Conservation (phyloP, 495 filamentous ascomycete species). For the Articulospora tetracladia region DNA sequence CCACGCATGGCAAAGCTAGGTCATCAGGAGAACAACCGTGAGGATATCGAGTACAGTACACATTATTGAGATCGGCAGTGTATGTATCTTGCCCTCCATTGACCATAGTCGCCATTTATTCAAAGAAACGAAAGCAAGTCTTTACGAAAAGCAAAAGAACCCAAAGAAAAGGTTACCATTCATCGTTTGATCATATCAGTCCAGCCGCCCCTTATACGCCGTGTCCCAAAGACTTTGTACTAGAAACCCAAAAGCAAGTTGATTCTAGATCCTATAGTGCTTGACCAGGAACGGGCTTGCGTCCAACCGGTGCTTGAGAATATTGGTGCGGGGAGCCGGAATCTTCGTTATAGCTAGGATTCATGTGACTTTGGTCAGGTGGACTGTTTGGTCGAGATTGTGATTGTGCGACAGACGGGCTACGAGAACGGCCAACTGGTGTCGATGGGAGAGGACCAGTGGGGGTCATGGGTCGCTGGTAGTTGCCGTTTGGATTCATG, state of each 20-base stretch:
- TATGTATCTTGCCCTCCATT: neutral
- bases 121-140: neutral
- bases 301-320: constrained; percentile 32
- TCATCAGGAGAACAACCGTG: neutral
- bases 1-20: too few relatives aligned
- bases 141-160: constrained; percentile 4
- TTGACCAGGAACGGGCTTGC: constrained; percentile 46
- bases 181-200: constrained; percentile 30
- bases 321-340: constrained; percentile 27
- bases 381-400: constrained; percentile 44
- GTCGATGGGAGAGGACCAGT: constrained; percentile 36
- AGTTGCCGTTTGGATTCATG: constrained; percentile 30
- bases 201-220: constrained; percentile 24
- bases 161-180: constrained; percentile 26
- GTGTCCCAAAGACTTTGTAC: constrained; percentile 10
- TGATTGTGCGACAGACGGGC: constrained; percentile 41
- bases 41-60: neutral
- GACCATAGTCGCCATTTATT: neutral
- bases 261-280: constrained; percentile 32
- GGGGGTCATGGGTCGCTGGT: constrained; percentile 48
- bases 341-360: constrained; percentile 31
- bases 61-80: neutral
- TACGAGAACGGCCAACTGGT: constrained; percentile 33
- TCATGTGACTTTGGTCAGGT: constrained; percentile 59
- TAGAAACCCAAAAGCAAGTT: neutral